A percentile compares a stretch with the other conserved stretches of the same genome.
phyloP scores from a whole-genome alignment of 2,329 filamentous ascomycete genomes.

The Emydomyces testavorans region DNA sequence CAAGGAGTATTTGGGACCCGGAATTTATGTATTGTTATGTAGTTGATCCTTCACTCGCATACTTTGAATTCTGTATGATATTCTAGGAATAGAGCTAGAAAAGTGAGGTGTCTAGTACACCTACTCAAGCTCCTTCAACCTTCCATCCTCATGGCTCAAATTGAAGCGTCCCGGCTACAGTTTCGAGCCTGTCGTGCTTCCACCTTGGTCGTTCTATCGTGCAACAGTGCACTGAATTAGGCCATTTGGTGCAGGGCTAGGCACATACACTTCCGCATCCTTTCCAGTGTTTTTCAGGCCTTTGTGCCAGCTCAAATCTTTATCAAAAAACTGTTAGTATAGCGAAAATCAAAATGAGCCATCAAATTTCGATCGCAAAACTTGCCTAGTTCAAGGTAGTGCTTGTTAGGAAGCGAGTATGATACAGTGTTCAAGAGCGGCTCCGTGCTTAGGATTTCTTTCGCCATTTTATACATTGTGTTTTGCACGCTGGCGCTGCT shows the following conservation, averaged over 20 bases:
- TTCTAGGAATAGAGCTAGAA: not conserved
- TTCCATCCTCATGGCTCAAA: not conserved
- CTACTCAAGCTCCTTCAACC: not conserved
- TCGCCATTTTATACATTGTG: conserved; percentile 98
- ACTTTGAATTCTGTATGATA: conserved; percentile 9
- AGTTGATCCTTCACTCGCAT: not conserved
- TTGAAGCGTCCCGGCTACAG: conserved; percentile 4
- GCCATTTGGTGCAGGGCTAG: conserved; percentile 85
- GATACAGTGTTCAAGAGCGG: conserved; percentile 61
- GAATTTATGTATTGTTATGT: conserved; percentile 8
- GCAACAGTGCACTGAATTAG: conserved; percentile 84
- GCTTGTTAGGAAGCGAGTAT: conserved; percentile 90
- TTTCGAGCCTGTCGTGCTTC: not conserved
- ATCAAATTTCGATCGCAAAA: conserved; percentile 9
- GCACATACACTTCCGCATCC: conserved; percentile 89
- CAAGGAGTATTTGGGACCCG: conserved; percentile 1
- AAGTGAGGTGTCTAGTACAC: not conserved
- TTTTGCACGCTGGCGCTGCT: conserved; percentile 86
- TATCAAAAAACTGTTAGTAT: conserved; percentile 27
- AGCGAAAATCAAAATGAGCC: not conserved
- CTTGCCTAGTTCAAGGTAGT: conserved; percentile 82
- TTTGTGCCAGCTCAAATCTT: conserved; percentile 90
- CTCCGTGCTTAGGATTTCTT: conserved; percentile 66
- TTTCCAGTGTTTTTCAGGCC: conserved; percentile 87
- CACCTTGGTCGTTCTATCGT: conserved; percentile 18